Evolutionary conservation across 2,329 filamentous ascomycete genomes (phyloP).

Genomic region (Teratosphaeria destructans): DNA sequence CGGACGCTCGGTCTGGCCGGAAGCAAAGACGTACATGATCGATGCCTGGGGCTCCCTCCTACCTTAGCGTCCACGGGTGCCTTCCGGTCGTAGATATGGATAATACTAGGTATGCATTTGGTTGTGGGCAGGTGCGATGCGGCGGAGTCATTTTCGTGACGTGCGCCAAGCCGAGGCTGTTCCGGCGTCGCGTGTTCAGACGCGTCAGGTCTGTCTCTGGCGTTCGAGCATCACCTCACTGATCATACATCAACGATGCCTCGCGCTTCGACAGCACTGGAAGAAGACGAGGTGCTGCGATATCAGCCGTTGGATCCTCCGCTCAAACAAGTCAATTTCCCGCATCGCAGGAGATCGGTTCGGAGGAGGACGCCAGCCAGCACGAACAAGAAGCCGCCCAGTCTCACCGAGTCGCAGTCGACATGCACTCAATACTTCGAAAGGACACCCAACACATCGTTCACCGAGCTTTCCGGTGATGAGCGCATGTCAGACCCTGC

Average conservation of each 20-base stretch:
- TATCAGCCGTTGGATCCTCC: background rate
- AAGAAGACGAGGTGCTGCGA: background rate
- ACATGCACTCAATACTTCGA: constrained; percentile 2
- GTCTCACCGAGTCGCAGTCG: constrained; percentile 1
- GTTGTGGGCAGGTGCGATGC: background rate
- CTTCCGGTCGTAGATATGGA: background rate
- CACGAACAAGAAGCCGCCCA: background rate
- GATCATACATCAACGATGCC: background rate
- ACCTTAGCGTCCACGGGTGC: background rate
- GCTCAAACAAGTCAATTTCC: background rate
- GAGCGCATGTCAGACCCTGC: background rate
- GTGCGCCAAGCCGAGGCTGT: background rate
- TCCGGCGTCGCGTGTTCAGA: background rate
- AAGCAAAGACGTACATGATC: constrained; percentile 1
- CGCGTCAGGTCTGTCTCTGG: background rate
- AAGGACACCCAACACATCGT: background rate
- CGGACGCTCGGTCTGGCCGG: constrained; percentile 1
- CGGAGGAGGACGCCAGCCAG: background rate
- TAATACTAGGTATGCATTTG: background rate
- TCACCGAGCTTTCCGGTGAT: background rate
- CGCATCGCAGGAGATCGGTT: background rate
- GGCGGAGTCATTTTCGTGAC: background rate
- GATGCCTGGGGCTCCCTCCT: background rate
- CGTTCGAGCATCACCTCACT: background rate
- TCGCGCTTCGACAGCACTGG: background rate